Percentiles rank a stretch among this genome's conserved stretches.
phyloP scores from a whole-genome alignment of 768 basidiomycete genomes.

The Pilatotrama ljubarskyi region DNA sequence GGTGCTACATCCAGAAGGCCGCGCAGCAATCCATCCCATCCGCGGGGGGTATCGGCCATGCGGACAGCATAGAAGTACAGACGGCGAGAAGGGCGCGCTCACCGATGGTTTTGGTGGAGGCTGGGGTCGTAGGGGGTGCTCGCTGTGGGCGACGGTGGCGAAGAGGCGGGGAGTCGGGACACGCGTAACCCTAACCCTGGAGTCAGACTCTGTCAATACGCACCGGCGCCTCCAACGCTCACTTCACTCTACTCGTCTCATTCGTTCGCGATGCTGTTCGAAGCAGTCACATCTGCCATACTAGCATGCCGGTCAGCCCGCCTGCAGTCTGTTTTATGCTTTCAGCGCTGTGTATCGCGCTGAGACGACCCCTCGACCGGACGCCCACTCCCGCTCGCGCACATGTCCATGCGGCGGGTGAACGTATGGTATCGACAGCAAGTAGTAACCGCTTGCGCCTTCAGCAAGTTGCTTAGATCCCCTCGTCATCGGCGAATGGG shows the following conservation, averaged over 20 bases:
- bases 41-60: not conserved
- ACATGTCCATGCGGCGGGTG: no score
- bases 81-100: conserved; percentile 17
- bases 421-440: no score
- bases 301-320: no score
- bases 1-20: conserved; percentile 31
- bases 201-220: no score
- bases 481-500: not conserved
- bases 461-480: no score
- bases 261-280: not conserved
- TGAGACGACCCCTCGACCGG: no score
- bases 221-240: not conserved
- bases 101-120: conserved; percentile 25
- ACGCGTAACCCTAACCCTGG: conserved; percentile 29
- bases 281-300: no score
- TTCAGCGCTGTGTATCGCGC: no score
- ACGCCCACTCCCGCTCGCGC: no score
- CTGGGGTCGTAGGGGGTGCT: conserved; percentile 27
- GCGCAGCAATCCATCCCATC: conserved; percentile 34
- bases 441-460: no score
- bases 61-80: not conserved
- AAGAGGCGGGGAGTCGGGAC: conserved; percentile 15
- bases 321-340: no score
- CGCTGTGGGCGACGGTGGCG: conserved; percentile 37
- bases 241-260: no score